Percentiles rank a stretch among this genome's conserved stretches.
These are phyloP conservation scores for Licmophora abbreviata DNA, from an alignment of 108 stramenopile genomes.

Conservation along the genomic window DNA sequence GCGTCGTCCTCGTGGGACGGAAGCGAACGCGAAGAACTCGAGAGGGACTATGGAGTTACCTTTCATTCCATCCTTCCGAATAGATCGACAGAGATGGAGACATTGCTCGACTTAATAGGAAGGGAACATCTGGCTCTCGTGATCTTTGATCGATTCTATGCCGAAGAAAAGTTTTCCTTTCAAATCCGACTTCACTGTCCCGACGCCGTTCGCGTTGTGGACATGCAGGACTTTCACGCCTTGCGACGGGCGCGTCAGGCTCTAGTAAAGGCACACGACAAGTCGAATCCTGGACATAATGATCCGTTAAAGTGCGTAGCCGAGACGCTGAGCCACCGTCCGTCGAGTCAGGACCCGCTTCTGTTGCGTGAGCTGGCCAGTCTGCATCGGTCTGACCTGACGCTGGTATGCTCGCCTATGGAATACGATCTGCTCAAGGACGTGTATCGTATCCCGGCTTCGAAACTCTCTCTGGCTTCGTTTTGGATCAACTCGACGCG, in stretches of 20 bases:
- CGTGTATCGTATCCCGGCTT: slow-evolving; percentile 20
- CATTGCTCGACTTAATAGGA: slow-evolving; percentile 13
- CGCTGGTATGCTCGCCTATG: slow-evolving; percentile 46
- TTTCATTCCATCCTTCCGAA: slow-evolving; percentile 30
- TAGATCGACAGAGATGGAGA: slow-evolving; percentile 16
- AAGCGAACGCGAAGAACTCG: slow-evolving; percentile 1
- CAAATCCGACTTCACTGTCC: slow-evolving; percentile 31
- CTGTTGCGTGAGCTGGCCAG: slow-evolving; percentile 57
- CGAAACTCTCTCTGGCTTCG: slow-evolving; percentile 42
- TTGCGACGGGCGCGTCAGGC: slow-evolving; percentile 41
- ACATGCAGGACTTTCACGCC: slow-evolving; percentile 85
- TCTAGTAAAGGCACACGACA: slow-evolving; percentile 22
- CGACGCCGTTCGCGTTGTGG: slow-evolving; percentile 47
- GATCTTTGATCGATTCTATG: slow-evolving; percentile 68
- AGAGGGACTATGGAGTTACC: slow-evolving; percentile 9
- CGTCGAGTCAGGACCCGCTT: not conserved
- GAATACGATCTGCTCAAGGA: slow-evolving; percentile 33
- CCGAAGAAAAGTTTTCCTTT: slow-evolving; percentile 72
- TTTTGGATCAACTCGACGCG: slow-evolving; percentile 20
- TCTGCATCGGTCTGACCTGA: slow-evolving; percentile 63
- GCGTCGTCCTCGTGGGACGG: not conserved
- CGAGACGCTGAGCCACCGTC: not conserved
- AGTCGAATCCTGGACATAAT: not conserved
- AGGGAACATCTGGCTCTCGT: slow-evolving; percentile 22
- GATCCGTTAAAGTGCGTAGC: slow-evolving; percentile 4